A percentile compares a stretch with the other conserved stretches of the same genome.
Evolutionary conservation across 2,329 filamentous ascomycete genomes (phyloP).

Genomic region (Diaporthe vaccinii): DNA sequence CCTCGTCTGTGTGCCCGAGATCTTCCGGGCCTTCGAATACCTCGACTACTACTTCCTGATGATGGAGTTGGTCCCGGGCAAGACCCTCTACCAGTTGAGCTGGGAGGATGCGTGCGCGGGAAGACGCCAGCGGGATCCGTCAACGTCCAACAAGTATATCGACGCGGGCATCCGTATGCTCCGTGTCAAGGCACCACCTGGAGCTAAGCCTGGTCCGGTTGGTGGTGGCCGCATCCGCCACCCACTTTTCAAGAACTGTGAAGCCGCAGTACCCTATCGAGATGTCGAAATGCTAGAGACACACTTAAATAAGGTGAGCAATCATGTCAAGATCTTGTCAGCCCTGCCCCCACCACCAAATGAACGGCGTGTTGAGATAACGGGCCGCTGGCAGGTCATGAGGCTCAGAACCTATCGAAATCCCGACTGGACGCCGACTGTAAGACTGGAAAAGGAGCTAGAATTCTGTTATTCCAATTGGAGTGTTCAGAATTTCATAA

Average conservation of each 20-base stretch:
- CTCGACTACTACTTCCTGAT: not conserved
- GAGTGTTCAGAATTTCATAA: too few relatives aligned
- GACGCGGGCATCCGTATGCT: not conserved
- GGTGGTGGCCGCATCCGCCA: not conserved
- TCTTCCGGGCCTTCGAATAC: not conserved
- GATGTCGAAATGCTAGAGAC: not conserved
- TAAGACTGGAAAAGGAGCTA: too few relatives aligned
- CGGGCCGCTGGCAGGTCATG: too few relatives aligned
- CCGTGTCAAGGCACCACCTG: not conserved
- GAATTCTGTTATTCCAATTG: too few relatives aligned
- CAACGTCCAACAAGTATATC: not conserved
- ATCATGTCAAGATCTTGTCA: too few relatives aligned
- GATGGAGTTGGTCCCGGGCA: not conserved
- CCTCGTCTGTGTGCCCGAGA: not conserved
- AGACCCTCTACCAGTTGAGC: not conserved
- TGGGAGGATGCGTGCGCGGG: too few relatives aligned
- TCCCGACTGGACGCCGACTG: too few relatives aligned
- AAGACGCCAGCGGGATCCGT: not conserved
- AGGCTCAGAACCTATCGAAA: too few relatives aligned
- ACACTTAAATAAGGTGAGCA: conserved; percentile 6
- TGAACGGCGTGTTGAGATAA: too few relatives aligned
- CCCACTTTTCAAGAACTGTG: not conserved
- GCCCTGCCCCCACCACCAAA: too few relatives aligned
- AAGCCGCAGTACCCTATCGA: not conserved
- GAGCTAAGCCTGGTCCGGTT: not conserved